A percentile compares a stretch with the other conserved stretches of the same genome.
Conservation (phyloP, 352 stramenopile species). For the Nothophytophthora sp. region DNA sequence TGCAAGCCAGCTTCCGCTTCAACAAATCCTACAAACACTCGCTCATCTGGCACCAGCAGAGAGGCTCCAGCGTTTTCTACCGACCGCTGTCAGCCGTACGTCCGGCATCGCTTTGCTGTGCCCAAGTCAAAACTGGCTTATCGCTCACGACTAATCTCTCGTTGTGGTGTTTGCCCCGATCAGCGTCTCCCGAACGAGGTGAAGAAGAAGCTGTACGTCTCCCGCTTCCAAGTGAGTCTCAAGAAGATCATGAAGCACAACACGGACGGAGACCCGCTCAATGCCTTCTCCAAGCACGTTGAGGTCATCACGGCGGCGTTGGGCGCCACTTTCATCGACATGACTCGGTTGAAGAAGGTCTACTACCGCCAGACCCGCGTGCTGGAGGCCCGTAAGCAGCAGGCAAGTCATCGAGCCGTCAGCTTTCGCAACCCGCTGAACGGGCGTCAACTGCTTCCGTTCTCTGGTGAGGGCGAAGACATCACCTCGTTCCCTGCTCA, state of each 20-base stretch:
- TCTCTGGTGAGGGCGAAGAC: not conserved
- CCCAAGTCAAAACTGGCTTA: too few relatives aligned
- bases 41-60: conserved; percentile 68
- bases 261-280: conserved; percentile 68
- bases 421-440: conserved; percentile 16
- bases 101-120: not conserved
- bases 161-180: not conserved
- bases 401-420: conserved; percentile 13
- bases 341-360: conserved; percentile 57
- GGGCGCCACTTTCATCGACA: conserved; percentile 54
- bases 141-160: too few relatives aligned
- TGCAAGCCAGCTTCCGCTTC: conserved; percentile 70
- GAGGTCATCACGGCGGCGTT: conserved; percentile 71
- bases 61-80: conserved; percentile 41
- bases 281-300: conserved; percentile 67
- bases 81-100: conserved; percentile 61
- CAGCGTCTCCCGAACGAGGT: conserved; percentile 73
- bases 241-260: conserved; percentile 84
- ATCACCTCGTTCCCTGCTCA: not conserved
- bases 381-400: conserved; percentile 15
- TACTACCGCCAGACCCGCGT: conserved; percentile 35
- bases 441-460: conserved; percentile 8
- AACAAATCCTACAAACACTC: conserved; percentile 66
- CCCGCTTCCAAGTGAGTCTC: conserved; percentile 58
- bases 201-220: conserved; percentile 75